Evolutionary conservation across 2,329 filamentous ascomycete genomes (phyloP).

Genomic region (Myriosclerotinia scirpicola): DNA sequence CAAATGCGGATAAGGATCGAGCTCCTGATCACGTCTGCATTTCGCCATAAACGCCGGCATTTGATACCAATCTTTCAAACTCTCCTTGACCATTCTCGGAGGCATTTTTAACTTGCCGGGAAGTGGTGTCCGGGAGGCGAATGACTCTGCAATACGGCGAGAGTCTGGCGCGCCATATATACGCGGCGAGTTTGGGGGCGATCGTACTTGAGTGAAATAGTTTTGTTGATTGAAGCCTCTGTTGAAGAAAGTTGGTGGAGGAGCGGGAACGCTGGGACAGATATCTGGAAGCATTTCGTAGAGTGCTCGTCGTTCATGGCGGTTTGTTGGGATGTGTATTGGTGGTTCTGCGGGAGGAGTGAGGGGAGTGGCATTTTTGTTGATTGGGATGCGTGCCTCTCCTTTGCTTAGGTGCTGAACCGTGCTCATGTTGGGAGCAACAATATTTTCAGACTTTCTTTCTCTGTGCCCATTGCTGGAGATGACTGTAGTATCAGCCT

Average conservation of each 20-base stretch:
- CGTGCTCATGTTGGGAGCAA: neutral
- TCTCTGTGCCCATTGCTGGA: neutral
- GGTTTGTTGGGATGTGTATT: neutral
- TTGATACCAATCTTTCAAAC: constrained; percentile 10
- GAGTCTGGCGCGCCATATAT: constrained; percentile 13
- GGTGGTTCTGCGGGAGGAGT: neutral
- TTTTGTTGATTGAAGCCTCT: neutral
- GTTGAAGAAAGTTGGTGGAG: constrained; percentile 9
- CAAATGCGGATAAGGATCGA: constrained; percentile 10
- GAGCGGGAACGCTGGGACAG: constrained; percentile 2
- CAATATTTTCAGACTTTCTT: neutral
- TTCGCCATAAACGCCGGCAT: constrained; percentile 1
- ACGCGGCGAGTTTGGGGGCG: neutral
- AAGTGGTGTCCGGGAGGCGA: constrained; percentile 9
- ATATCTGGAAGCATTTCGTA: constrained; percentile 12
- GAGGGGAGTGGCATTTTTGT: too few species aligned
- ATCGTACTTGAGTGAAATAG: neutral
- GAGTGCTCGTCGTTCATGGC: constrained; percentile 6
- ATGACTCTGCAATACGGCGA: constrained; percentile 9
- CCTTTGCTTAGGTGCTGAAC: neutral
- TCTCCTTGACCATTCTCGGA: neutral
- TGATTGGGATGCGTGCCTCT: neutral
- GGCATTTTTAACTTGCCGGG: neutral
- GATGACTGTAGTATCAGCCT: neutral
- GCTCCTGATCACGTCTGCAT: neutral